Base-by-base conservation (phyloP, 352 stramenopile genomes). In the Plasmopara halstedii region DNA sequence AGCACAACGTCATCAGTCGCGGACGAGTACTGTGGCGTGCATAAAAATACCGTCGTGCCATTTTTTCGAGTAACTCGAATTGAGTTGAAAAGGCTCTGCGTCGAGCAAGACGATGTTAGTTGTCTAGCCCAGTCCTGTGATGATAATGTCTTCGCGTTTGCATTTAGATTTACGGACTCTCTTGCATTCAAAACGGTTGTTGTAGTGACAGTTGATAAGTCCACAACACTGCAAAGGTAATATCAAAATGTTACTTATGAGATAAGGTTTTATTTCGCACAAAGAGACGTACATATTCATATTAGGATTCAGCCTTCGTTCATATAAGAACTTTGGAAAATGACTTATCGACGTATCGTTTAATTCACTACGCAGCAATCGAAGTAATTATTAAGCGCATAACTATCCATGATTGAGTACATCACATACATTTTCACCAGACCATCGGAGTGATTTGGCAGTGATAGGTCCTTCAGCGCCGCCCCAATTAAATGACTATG, bases 161-260 rank as follows among this genome's bases (percentile, higher is more conserved):
- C 5, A 22, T 49, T 18, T 18, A 56, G 40, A 23, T 25, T 29
- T 17, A 3, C 21, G n/a, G 32, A 25, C 31, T 56, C 22, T 31
- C 29, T 17, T 13, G 20, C 20, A 19, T 8, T 54, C 8, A 54
- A 38, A 29, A 37, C 15, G 15, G 14, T 44, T 15, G 41, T 33
- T 4, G 36, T 26, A 25, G 19, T 50, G 18, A 49, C 6, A 0
- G 14, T 38, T 11, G 48, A 56, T 21, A 56, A 50, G 33, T 56
- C 19, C 25, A 50, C 33, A 14, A n/a, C 42, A 39, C 48, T 56
- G 5, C 19, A 42, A 19, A 20, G 3, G 15, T 6, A 42, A 19
- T 13, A 29, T 13, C 3, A 20, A 11, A 20, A 23, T n/a, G 19
- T 19, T 11, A 9, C 11, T 17, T 42, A 4, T 15, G 11, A 27